phyloP scores from a whole-genome alignment of 2,329 filamentous ascomycete genomes.

The Fusarium algeriense region DNA sequence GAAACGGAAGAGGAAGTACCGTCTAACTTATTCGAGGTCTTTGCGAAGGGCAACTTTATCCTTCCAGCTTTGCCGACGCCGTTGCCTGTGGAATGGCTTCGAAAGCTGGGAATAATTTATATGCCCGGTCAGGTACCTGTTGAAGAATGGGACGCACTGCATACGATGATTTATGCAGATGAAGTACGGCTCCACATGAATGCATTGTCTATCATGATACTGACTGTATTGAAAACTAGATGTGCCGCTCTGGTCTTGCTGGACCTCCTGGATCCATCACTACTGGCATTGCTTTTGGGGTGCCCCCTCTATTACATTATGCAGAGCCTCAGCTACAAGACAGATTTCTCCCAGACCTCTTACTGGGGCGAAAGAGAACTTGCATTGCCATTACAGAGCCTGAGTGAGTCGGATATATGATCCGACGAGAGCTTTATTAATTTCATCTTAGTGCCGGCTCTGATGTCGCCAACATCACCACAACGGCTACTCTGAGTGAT shows the following conservation, averaged over 20 bases:
- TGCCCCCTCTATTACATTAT: neutral
- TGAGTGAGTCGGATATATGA: neutral
- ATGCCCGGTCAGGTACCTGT: neutral
- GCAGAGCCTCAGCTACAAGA: neutral
- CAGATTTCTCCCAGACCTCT: neutral
- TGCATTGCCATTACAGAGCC: neutral
- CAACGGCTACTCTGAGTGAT: neutral
- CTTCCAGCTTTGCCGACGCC: neutral
- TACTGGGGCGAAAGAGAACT: neutral
- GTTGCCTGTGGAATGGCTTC: neutral
- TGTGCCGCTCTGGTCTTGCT: neutral
- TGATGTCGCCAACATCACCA: neutral
- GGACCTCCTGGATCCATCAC: neutral
- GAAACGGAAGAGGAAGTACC: neutral
- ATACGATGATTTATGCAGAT: neutral
- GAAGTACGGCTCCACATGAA: neutral
- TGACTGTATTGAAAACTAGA: neutral
- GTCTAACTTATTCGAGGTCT: neutral
- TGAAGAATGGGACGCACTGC: neutral
- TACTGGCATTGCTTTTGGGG: neutral
- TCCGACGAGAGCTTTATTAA: neutral
- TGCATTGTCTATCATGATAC: neutral
- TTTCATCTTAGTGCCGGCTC: neutral
- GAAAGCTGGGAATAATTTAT: neutral
- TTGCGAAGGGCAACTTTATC: neutral